Conservation (phyloP, 352 stramenopile species). For the Phytopythium litorale region DNA sequence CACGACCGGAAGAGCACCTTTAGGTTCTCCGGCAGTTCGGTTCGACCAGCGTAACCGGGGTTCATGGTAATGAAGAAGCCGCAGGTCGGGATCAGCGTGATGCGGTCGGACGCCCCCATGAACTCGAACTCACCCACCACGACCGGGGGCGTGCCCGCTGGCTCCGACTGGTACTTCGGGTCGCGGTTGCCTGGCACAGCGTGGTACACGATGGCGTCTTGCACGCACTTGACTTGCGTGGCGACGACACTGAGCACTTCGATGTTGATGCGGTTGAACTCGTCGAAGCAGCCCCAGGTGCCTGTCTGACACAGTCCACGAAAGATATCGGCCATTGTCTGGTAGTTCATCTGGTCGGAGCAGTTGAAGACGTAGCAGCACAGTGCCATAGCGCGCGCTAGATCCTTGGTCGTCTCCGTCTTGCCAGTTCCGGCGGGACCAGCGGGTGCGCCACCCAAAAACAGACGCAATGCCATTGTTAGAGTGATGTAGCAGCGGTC, state of each 20-base stretch:
- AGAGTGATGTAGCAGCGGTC: constrained; percentile 97
- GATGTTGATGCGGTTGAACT: constrained; percentile 90
- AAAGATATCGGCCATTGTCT: constrained; percentile 89
- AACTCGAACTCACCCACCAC: constrained; percentile 87
- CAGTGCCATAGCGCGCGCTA: constrained; percentile 79
- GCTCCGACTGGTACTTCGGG: constrained; percentile 91
- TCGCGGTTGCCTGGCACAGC: constrained; percentile 94
- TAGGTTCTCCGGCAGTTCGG: constrained; percentile 86
- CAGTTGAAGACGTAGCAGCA: constrained; percentile 91
- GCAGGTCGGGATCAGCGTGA: constrained; percentile 84
- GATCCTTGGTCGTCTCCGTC: constrained; percentile 86
- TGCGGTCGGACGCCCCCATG: constrained; percentile 81
- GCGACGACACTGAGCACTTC: constrained; percentile 85
- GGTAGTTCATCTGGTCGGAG: constrained; percentile 89
- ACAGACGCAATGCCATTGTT: constrained; percentile 95
- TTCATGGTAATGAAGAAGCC: constrained; percentile 97
- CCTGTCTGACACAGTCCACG: constrained; percentile 79
- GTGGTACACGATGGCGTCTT: constrained; percentile 82
- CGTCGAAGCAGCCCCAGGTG: constrained; percentile 87
- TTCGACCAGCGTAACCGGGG: constrained; percentile 88
- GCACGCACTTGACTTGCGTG: constrained; percentile 84
- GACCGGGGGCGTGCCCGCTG: constrained; percentile 91
- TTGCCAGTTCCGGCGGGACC: constrained; percentile 92
- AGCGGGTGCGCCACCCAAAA: constrained; percentile 93
- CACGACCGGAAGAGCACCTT: constrained; percentile 92